phyloP scores from a whole-genome alignment of 2,329 filamentous ascomycete species.

The Alternaria triticimaculans region DNA sequence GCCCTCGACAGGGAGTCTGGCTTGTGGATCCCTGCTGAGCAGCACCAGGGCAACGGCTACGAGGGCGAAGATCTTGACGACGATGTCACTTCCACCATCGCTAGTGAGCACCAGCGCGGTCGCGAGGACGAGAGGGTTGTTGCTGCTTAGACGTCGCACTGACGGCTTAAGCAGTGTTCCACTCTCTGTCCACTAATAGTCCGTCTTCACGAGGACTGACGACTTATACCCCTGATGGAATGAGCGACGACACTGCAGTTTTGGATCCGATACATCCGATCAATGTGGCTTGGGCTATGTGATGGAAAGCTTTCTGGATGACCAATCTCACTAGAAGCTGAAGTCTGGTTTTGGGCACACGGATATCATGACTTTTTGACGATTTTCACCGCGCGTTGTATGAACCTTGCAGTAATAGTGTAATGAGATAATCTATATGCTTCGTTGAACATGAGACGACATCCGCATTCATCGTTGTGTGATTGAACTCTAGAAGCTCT shows the following conservation, averaged over 20 bases:
- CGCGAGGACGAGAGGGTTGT: slow-evolving; percentile 55
- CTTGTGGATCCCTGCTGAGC: slow-evolving; percentile 78
- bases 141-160: slow-evolving; percentile 36
- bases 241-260: slow-evolving; percentile 19
- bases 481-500: not conserved
- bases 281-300: slow-evolving; percentile 16
- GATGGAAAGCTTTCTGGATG: slow-evolving; percentile 8
- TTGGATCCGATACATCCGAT: slow-evolving; percentile 6
- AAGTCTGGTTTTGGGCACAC: slow-evolving; percentile 9
- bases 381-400: slow-evolving; percentile 15
- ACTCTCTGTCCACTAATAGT: slow-evolving; percentile 32
- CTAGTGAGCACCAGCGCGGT: slow-evolving; percentile 51
- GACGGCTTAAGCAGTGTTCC: slow-evolving; percentile 26
- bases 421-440: slow-evolving; percentile 10
- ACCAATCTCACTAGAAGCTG: not conserved
- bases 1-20: slow-evolving; percentile 79
- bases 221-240: slow-evolving; percentile 46
- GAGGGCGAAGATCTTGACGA: slow-evolving; percentile 69
- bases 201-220: slow-evolving; percentile 27
- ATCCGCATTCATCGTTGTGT: not conserved
- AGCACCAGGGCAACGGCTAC: slow-evolving; percentile 68
- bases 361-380: slow-evolving; percentile 8
- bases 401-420: slow-evolving; percentile 14
- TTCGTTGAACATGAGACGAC: not conserved
- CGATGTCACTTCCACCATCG: slow-evolving; percentile 54